These are phyloP conservation scores for Rhynchosporium agropyri DNA, from an alignment of 2,329 filamentous ascomycete genomes.

Conservation along the genomic window DNA sequence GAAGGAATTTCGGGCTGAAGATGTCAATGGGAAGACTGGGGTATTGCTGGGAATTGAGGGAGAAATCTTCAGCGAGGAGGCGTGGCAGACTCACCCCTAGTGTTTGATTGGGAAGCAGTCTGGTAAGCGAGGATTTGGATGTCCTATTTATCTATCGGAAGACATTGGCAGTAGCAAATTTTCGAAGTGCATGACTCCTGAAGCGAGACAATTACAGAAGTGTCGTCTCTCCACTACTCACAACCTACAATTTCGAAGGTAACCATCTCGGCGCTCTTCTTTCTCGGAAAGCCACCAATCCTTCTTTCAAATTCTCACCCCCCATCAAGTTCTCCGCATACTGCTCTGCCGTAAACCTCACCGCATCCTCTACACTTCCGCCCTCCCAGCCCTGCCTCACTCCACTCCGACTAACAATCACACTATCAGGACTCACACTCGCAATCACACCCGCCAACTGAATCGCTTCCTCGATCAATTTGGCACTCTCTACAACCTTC, in stretches of 20 bases:
- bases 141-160: no score
- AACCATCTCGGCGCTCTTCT: slow-evolving; percentile 54
- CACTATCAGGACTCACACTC: slow-evolving; percentile 42
- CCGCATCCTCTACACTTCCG: slow-evolving; percentile 48
- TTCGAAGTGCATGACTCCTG: no score
- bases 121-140: no score
- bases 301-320: slow-evolving; percentile 53
- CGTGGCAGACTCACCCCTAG: no score
- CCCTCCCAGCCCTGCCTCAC: slow-evolving; percentile 45
- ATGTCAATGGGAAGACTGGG: no score
- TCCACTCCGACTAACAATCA: slow-evolving; percentile 42
- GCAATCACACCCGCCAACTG: slow-evolving; percentile 42
- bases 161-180: no score
- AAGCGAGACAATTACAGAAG: no score
- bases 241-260: slow-evolving; percentile 33
- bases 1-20: no score
- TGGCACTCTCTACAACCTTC: slow-evolving; percentile 40
- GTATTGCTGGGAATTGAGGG: no score
- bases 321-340: slow-evolving; percentile 47
- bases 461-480: slow-evolving; percentile 39
- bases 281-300: slow-evolving; percentile 54
- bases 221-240: no score
- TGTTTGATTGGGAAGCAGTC: no score
- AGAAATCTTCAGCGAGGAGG: no score
- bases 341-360: slow-evolving; percentile 47